Evolutionary conservation across 192 early-diverging fungal genomes (phyloP), one percentile per base, ranked within the genome.

Genomic region (Paraglomus occultum): DNA sequence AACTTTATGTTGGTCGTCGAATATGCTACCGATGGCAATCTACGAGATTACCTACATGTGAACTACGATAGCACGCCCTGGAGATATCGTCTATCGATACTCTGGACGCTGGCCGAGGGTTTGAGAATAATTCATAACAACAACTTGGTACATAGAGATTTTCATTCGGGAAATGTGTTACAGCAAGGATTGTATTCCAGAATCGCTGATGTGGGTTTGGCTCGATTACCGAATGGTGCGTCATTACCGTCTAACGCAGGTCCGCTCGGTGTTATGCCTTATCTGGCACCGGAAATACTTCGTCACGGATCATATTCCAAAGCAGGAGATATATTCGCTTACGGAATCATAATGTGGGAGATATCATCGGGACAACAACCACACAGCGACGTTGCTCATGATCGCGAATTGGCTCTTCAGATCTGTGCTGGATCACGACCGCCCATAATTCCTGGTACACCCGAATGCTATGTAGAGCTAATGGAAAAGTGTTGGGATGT

Each of bases 291-390:
- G 0, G 79, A 80, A 65, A 57, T 73, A 10, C 67, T 80, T 39
- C 67, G 61, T 42, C 62, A 73, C 23, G 15, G 55, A 6, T 67
- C 57, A 9, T 77, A 75, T 60, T 72, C 76, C 20, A 64, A 70
- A n/a, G 69, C 61, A 57, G 74, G 75, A 10, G 75, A 80, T 44
- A 62, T 80, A 6, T 80, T 77, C 71, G 75, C 73, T 64, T 59
- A 77, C 17, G 79, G 75, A 7, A 72, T 80, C 40, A 80, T 80
- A 59, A 80, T 80, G 79, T 77, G 75, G 75, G 79, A 80, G 42
- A 47, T 80, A 22, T 67, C 75, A 9, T 68, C 70, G 14, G 73
- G 75, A 44, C 40, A 74, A 18, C 72, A 64, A 31, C 79, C 79
- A 14, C 77, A 77, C 14, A 31, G 31, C 6, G 23, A 70, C 39